Percentiles rank a stretch among this genome's conserved stretches.
Conservation (phyloP, 2,329 filamentous ascomycete species). For the Plenodomus tracheiphilus region DNA sequence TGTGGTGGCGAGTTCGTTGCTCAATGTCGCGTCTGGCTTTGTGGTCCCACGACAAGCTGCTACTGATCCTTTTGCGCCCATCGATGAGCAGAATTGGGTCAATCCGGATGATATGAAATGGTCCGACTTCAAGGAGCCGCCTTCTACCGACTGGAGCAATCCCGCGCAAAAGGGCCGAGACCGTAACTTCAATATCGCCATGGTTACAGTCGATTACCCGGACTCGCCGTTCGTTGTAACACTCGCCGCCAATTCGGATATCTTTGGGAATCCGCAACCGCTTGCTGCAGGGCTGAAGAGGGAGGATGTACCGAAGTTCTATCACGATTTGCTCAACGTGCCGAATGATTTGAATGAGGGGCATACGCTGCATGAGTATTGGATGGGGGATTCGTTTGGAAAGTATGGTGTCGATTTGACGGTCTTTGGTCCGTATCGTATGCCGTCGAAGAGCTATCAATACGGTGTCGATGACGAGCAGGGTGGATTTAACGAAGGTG, state of each 20-base stretch:
- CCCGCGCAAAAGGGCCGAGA: conserved; percentile 49
- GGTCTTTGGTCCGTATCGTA: conserved; percentile 56
- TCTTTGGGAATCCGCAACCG: conserved; percentile 57
- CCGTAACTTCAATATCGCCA: conserved; percentile 61
- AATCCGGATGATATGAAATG: conserved; percentile 59
- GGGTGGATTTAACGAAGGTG: conserved; percentile 52
- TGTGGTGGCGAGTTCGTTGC: conserved; percentile 18
- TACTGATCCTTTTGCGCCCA: conserved; percentile 52
- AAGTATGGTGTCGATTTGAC: conserved; percentile 59
- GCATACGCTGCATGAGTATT: conserved; percentile 61
- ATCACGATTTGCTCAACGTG: conserved; percentile 56
- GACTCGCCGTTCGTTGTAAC: conserved; percentile 57
- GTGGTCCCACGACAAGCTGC: conserved; percentile 13
- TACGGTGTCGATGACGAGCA: conserved; percentile 54
- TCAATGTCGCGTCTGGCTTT: conserved; percentile 19
- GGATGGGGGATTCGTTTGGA: conserved; percentile 60
- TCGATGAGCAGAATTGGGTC: conserved; percentile 58
- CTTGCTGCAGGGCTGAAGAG: conserved; percentile 48
- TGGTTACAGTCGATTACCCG: conserved; percentile 57
- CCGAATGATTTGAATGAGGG: conserved; percentile 55
- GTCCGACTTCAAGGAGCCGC: conserved; percentile 50
- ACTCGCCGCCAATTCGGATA: conserved; percentile 49
- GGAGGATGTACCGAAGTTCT: conserved; percentile 55
- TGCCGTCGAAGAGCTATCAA: conserved; percentile 54
- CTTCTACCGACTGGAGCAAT: conserved; percentile 55